Conservation (phyloP, 1,139 yeast genomes). For the Protomyces lactucae-debilis region DNA sequence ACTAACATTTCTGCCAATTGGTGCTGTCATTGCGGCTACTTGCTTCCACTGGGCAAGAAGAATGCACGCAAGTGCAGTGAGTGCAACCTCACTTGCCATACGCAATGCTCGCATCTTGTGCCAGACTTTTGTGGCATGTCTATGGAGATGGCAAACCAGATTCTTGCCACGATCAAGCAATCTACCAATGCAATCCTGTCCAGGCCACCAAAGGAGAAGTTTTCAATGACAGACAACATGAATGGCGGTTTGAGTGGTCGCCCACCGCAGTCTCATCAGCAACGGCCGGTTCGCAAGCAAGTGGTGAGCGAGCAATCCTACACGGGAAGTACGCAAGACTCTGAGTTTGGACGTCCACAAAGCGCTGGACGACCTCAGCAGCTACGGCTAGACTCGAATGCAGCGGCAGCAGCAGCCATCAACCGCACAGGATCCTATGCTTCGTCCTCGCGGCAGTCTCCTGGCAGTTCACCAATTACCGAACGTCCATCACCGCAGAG, state of each 20-base stretch:
- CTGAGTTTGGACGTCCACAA: neutral
- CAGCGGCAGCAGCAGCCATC: slow-evolving; percentile 21
- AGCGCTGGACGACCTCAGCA: slow-evolving; percentile 1
- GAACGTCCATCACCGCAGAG: slow-evolving; percentile 8
- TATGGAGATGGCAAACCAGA: slow-evolving; percentile 92
- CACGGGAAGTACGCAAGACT: neutral
- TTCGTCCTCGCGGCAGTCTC: slow-evolving; percentile 12
- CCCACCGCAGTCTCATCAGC: neutral
- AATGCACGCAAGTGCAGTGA: slow-evolving; percentile 93
- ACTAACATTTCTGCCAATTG: slow-evolving; percentile 94
- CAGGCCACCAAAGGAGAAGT: slow-evolving; percentile 24
- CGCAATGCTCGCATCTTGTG: slow-evolving; percentile 85
- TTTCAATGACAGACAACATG: slow-evolving; percentile 20
- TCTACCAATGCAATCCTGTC: slow-evolving; percentile 42
- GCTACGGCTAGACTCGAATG: slow-evolving; percentile 12
- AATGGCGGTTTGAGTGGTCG: slow-evolving; percentile 14
- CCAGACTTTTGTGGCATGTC: slow-evolving; percentile 99
- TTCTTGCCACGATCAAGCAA: slow-evolving; percentile 74
- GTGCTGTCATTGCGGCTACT: slow-evolving; percentile 98
- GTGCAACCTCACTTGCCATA: slow-evolving; percentile 92
- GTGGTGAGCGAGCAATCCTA: slow-evolving; percentile 21
- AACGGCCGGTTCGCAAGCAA: slow-evolving; percentile 15
- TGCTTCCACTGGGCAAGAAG: slow-evolving; percentile 89
- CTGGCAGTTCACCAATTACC: slow-evolving; percentile 2
- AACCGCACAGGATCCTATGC: slow-evolving; percentile 4